These are phyloP conservation scores for Oryza meridionalis DNA, from an alignment of 176 grass and related monocot species.

Conservation along the genomic window DNA sequence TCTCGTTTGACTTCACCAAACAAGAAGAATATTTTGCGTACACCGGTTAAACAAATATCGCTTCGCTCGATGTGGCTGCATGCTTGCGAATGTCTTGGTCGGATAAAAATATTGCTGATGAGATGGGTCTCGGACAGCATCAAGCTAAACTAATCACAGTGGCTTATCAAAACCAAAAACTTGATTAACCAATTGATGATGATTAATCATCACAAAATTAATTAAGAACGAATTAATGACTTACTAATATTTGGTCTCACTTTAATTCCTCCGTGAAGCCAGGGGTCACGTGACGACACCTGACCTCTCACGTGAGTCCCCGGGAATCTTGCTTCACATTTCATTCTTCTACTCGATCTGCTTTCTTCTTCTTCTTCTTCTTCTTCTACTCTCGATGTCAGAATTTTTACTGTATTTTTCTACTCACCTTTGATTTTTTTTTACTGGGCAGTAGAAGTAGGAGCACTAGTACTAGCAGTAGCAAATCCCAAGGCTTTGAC, in stretches of 20 bases:
- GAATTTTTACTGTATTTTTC: conserved; percentile 31
- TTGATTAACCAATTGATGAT: too few species aligned
- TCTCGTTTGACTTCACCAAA: conserved; percentile 57
- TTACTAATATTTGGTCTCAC: conserved; percentile 37
- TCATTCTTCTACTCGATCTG: conserved; percentile 22
- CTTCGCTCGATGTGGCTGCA: conserved; percentile 39
- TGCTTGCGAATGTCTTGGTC: conserved; percentile 58
- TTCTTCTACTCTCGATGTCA: conserved; percentile 30
- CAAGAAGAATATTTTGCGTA: conserved; percentile 62
- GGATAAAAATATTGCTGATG: conserved; percentile 50
- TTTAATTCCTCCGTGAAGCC: conserved; percentile 49
- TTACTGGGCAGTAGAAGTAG: not conserved
- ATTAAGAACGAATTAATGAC: too few species aligned
- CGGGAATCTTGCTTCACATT: conserved; percentile 65
- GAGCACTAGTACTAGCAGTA: not conserved
- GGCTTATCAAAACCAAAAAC: not conserved
- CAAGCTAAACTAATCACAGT: conserved; percentile 26
- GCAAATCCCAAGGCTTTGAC: conserved; percentile 76
- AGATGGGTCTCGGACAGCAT: not conserved
- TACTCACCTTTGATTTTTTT: not conserved
- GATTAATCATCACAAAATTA: too few species aligned
- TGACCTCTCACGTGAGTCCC: conserved; percentile 57
- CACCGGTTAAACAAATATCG: conserved; percentile 34
- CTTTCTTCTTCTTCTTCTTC: not conserved
- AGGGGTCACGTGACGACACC: conserved; percentile 74